A percentile compares a stretch with the other conserved stretches of the same genome.
These are phyloP conservation scores for Aphanomyces cochlioides DNA, from an alignment of 352 stramenopile species.

Conservation along the genomic window DNA sequence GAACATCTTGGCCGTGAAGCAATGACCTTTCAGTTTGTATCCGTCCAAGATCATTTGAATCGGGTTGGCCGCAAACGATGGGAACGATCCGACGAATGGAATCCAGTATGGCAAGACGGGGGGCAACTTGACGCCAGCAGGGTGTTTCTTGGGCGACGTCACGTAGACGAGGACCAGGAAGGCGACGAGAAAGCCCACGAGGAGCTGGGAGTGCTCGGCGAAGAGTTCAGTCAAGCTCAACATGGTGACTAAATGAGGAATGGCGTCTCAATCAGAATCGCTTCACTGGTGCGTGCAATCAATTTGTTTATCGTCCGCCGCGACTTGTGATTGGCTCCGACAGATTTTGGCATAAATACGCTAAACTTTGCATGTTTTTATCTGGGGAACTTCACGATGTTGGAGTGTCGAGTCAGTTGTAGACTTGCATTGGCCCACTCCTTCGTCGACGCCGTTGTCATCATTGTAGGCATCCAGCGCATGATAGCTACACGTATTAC, in stretches of 20 bases:
- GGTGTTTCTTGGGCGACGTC: constrained; percentile 29
- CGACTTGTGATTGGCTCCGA: constrained; percentile 6
- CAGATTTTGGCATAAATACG: constrained; percentile 19
- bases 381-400: constrained; percentile 12
- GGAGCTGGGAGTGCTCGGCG: constrained; percentile 17
- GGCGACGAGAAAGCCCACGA: constrained; percentile 11
- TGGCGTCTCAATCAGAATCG: background rate
- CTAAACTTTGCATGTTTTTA: constrained; percentile 5
- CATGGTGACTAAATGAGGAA: constrained; percentile 1
- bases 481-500: too few species aligned
- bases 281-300: background rate
- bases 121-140: constrained; percentile 40
- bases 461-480: too few species aligned
- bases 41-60: constrained; percentile 78
- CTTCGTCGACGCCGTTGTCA: too few species aligned
- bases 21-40: constrained; percentile 66
- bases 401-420: background rate
- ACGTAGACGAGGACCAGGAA: constrained; percentile 21
- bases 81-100: constrained; percentile 69
- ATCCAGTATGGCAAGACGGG: constrained; percentile 52
- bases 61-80: constrained; percentile 76
- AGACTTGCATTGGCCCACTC: too few species aligned
- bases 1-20: constrained; percentile 84
- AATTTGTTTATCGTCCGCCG: background rate
- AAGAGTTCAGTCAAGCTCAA: constrained; percentile 27